phyloP scores from a whole-genome alignment of 2,329 filamentous ascomycete species.

The Pseudogymnoascus pannorum region DNA sequence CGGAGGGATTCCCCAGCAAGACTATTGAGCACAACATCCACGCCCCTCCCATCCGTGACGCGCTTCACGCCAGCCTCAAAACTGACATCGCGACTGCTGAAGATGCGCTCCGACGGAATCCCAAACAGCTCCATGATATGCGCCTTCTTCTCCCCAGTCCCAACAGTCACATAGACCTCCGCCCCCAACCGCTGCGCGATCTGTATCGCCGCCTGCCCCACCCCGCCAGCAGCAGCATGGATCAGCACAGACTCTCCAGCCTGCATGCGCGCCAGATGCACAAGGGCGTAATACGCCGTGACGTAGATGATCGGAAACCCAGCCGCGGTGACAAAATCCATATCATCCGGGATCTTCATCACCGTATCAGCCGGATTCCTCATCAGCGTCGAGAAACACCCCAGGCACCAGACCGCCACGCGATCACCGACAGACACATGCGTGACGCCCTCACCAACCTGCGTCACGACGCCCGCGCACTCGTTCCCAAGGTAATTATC shows the following conservation, averaged over 20 bases:
- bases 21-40: constrained; percentile 31
- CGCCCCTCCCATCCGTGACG: constrained; percentile 25
- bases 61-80: constrained; percentile 27
- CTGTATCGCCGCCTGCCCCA: constrained; percentile 32
- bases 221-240: constrained; percentile 30
- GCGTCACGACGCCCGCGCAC: constrained; percentile 29
- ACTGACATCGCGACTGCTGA: constrained; percentile 28
- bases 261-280: constrained; percentile 21
- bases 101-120: not conserved
- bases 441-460: constrained; percentile 22
- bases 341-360: constrained; percentile 19
- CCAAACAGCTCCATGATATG: constrained; percentile 11
- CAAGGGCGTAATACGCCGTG: constrained; percentile 25
- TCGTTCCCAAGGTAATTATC: constrained; percentile 29
- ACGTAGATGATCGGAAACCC: constrained; percentile 24
- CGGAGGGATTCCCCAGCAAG: constrained; percentile 26
- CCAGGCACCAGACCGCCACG: constrained; percentile 28
- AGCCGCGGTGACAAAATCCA: constrained; percentile 24
- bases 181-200: constrained; percentile 28
- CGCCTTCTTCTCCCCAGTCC: constrained; percentile 21
- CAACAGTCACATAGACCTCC: constrained; percentile 28
- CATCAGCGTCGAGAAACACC: constrained; percentile 27
- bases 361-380: constrained; percentile 24
- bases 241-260: constrained; percentile 30
- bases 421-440: constrained; percentile 29